phyloP scores from a whole-genome alignment of 345 rosid species.

The Populus nigra region DNA sequence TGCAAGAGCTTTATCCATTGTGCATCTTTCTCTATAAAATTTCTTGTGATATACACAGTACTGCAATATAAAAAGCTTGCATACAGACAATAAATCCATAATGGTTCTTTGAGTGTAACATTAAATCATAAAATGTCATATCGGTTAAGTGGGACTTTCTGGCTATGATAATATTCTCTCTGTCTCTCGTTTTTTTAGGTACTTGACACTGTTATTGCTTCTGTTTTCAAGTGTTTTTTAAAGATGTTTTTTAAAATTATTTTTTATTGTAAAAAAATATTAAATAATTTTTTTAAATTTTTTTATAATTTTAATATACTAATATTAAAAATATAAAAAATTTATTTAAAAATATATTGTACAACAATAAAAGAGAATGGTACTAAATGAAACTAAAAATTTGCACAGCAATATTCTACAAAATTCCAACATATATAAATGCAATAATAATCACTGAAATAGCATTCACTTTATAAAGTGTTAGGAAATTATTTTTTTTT shows the following conservation, averaged over 20 bases:
- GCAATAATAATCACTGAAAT: conserved; percentile 12
- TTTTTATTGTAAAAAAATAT: too few relatives aligned
- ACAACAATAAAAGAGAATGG: neutral
- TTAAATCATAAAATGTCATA: conserved; percentile 19
- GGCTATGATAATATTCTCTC: neutral
- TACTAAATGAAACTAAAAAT: neutral
- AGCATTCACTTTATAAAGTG: conserved; percentile 11
- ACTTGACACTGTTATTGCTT: too few relatives aligned
- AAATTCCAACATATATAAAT: conserved; percentile 7
- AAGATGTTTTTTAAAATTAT: too few relatives aligned
- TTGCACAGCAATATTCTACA: neutral
- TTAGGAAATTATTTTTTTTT: neutral
- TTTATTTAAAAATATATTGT: too few relatives aligned
- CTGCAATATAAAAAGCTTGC: neutral
- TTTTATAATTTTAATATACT: too few relatives aligned
- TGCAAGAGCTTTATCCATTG: too few relatives aligned
- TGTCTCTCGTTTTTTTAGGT: too few relatives aligned
- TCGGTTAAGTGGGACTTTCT: conserved; percentile 35
- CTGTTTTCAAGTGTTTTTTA: too few relatives aligned
- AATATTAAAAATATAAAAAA: too few relatives aligned
- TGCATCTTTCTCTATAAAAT: neutral
- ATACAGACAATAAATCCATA: neutral
- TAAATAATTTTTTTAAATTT: too few relatives aligned
- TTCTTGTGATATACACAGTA: neutral
- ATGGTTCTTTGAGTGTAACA: conserved; percentile 12